A percentile compares a stretch with the other conserved stretches of the same genome.
These are phyloP conservation scores for Ramicandelaber brevisporus DNA, from an alignment of 192 early-diverging fungal species.

Conservation along the genomic window DNA sequence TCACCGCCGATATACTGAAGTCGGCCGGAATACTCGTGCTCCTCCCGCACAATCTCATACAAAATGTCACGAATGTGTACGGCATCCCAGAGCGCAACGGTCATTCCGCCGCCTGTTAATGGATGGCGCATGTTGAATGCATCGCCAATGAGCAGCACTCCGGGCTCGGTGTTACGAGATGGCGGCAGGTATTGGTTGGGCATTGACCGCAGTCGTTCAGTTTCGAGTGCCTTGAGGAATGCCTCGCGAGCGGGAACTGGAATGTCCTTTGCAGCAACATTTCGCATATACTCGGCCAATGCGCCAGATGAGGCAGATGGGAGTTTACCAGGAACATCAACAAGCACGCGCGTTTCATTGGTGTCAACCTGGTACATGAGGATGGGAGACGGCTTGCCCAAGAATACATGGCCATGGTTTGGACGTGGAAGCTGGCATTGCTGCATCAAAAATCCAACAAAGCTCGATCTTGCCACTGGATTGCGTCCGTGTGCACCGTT, in stretches of 20 bases:
- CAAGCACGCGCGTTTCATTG: conserved; percentile 63
- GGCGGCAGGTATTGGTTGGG: conserved; percentile 80
- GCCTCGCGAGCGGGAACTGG: conserved; percentile 27
- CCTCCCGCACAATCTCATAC: too few relatives aligned
- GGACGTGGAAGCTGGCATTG: conserved; percentile 49
- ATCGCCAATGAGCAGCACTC: conserved; percentile 74
- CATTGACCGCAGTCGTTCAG: conserved; percentile 54
- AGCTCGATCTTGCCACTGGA: conserved; percentile 1
- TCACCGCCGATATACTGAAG: too few relatives aligned
- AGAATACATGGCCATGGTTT: conserved; percentile 73
- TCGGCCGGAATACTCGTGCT: too few relatives aligned
- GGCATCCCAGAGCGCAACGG: conserved; percentile 80
- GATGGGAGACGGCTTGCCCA: conserved; percentile 65
- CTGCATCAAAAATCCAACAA: conserved; percentile 31
- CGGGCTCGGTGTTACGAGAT: conserved; percentile 34
- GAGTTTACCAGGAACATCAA: conserved; percentile 78
- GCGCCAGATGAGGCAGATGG: conserved; percentile 33
- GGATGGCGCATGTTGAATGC: conserved; percentile 92
- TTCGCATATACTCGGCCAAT: conserved; percentile 14
- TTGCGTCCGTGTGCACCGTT: conserved; percentile 1
- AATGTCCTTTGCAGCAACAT: conserved; percentile 34
- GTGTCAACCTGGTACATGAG: conserved; percentile 80
- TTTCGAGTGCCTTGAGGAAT: conserved; percentile 41
- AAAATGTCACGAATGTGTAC: conserved; percentile 42
- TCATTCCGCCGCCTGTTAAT: conserved; percentile 93